Percentiles rank a stretch among this genome's conserved stretches.
These are phyloP conservation scores for Salvia rosmarinus DNA, from an alignment of 257 asterid species.

Conservation along the genomic window DNA sequence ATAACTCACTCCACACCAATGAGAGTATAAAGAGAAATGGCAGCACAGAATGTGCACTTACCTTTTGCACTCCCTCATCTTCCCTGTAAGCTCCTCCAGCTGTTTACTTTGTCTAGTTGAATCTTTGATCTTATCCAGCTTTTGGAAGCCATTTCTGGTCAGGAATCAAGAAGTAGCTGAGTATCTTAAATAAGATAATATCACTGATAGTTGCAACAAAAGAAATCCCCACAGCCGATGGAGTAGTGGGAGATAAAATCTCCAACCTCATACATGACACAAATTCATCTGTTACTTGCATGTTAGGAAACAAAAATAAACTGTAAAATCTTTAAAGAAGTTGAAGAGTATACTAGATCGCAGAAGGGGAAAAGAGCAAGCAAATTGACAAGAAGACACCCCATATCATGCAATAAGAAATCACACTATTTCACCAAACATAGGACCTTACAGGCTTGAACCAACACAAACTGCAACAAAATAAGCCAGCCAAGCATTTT, in stretches of 20 bases:
- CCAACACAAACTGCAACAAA: slow-evolving; percentile 4
- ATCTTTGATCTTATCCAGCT: slow-evolving; percentile 91
- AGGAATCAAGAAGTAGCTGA: slow-evolving; percentile 10
- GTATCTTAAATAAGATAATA: slow-evolving; percentile 17
- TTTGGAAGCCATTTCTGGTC: slow-evolving; percentile 89
- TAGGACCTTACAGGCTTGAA: not conserved
- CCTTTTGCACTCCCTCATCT: slow-evolving; percentile 98
- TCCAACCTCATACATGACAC: not conserved
- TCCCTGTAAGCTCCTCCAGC: slow-evolving; percentile 89
- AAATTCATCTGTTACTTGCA: slow-evolving; percentile 1
- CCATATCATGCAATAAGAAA: slow-evolving; percentile 9
- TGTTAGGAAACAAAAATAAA: slow-evolving; percentile 17
- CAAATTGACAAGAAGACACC: slow-evolving; percentile 21
- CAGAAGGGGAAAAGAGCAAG: slow-evolving; percentile 8
- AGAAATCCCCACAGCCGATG: not conserved
- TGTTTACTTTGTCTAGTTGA: slow-evolving; percentile 89
- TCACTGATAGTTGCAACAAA: slow-evolving; percentile 11
- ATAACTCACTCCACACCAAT: slow-evolving; percentile 14
- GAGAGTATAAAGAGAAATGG: slow-evolving; percentile 15
- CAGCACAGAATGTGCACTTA: slow-evolving; percentile 27
- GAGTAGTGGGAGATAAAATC: slow-evolving; percentile 8
- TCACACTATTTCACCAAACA: not conserved
- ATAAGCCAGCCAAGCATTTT: slow-evolving; percentile 12
- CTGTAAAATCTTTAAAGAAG: not conserved
- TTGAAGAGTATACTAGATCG: slow-evolving; percentile 4